Evolutionary conservation across 352 stramenopile genomes (phyloP), one percentile per base, ranked within the genome.

Genomic region (Chrysophaeum taylorii): DNA sequence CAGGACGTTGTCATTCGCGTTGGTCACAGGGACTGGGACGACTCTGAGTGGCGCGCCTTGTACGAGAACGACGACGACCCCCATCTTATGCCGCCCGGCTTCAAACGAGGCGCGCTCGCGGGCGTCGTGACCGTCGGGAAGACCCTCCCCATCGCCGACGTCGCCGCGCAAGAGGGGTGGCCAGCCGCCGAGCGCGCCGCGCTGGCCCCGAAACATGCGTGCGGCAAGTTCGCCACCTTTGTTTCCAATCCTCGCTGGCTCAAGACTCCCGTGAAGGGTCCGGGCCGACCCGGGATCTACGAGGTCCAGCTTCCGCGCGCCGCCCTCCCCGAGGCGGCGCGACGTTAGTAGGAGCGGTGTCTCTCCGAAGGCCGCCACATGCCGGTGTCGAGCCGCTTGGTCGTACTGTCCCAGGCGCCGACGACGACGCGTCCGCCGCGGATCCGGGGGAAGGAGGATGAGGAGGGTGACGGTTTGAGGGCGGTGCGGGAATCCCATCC

Each of bases 1-100:
- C 84, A 80, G 16, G 75, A 75, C 48, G 79, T 87, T 72, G 66
- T 84, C 0, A 69, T 87, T 0, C 80, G 85, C 69, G 81, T 84
- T 31, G 82, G 82, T 5, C 77, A n/a, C 57, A 36, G 23, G 33
- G 33, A 66, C 36, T 18, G 33, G 1, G 57, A 16, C 18, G 45
- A 45, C 35, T 18, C 45, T 16, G 35, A 1, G 36, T 18, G 33
- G 23, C 1, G 57, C 33, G 2, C n/a, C 7, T 5, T 31, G n/a
- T 15, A 45, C 36, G 27, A 4, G 23, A 18, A 66, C 7, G 57
- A 7, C 14, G 57, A 66, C 7, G 12, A 45, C 36, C 16, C 36
- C 25, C 52, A 33, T 33, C 27, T 63, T 5, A 63, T 66, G 21
- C 57, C 57, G 12, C 0, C 5, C 9, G 57, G 57, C 31, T 42